phyloP scores from a whole-genome alignment of 345 rosid species.

The Euphorbia pulcherrima region DNA sequence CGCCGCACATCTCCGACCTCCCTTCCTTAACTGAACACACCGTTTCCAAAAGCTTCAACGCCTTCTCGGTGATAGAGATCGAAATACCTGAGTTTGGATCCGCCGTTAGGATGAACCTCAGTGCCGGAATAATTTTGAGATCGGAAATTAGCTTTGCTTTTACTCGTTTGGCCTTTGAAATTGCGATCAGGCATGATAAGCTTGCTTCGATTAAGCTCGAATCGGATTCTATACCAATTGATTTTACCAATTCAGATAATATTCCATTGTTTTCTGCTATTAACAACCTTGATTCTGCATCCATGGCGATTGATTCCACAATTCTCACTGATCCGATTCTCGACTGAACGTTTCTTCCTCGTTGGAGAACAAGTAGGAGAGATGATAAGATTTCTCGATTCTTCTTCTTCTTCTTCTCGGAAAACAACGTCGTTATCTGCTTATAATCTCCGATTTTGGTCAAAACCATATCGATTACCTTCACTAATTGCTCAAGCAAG shows the following conservation, averaged over 20 bases:
- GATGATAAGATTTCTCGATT: slow-evolving; percentile 35
- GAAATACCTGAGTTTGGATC: slow-evolving; percentile 23
- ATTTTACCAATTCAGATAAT: slow-evolving; percentile 39
- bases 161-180: slow-evolving; percentile 51
- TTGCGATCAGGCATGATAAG: slow-evolving; percentile 50
- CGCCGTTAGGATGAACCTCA: slow-evolving; percentile 43
- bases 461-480: slow-evolving; percentile 40
- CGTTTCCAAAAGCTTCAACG: slow-evolving; percentile 57
- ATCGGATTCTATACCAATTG: slow-evolving; percentile 39
- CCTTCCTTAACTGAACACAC: slow-evolving; percentile 64
- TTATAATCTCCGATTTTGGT: slow-evolving; percentile 35
- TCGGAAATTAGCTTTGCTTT: slow-evolving; percentile 37
- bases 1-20: slow-evolving; percentile 44
- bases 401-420: slow-evolving; percentile 20
- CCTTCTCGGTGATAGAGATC: slow-evolving; percentile 51
- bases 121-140: slow-evolving; percentile 31
- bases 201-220: slow-evolving; percentile 46
- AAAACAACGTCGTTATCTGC: slow-evolving; percentile 36
- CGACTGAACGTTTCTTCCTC: slow-evolving; percentile 40
- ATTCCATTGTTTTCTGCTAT: slow-evolving; percentile 59
- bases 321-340: slow-evolving; percentile 53
- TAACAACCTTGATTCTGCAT: slow-evolving; percentile 45
- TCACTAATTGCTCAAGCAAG: slow-evolving; percentile 37
- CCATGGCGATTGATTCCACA: slow-evolving; percentile 53
- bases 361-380: slow-evolving; percentile 42